Base-by-base conservation (phyloP, 23 red algal species). In the Agarophyton chilense region DNA sequence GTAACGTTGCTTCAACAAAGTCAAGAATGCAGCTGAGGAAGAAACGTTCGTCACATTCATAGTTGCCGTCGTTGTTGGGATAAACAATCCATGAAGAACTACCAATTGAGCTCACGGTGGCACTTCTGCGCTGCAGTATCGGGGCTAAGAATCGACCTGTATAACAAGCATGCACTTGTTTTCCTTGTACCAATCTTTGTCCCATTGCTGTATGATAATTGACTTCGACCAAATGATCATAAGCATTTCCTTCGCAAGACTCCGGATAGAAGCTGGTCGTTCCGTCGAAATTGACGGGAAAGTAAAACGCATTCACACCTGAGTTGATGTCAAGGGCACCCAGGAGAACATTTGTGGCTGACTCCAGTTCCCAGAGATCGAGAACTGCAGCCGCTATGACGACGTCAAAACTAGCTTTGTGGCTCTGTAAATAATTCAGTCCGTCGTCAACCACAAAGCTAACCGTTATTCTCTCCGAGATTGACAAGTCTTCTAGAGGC, bases 211-310 rank as follows among this genome's bases (percentile, higher is more conserved):
- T 21, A 68, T 82, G 78, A 36, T 52, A 82, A 21, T 36, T 63
- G 44, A 56, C 62, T 21, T 84, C 78, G n/a, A 83, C 68, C 4
- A 26, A 26, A 6, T 51, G 35, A 52, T 84, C 89, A 45, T 50
- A 61, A 34, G 16, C 24, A 50, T n/a, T 21, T 53, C 79, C 89
- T 53, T 77, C 89, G 17, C 52, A 74, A 28, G 89, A 84, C 16
- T 60, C 41, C n/a, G 89, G 89, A 35, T 75, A 83, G 39, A 92
- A 83, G 52, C 65, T 78, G 43, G 89, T 92, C 13, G 73, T 78
- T 11, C 89, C 89, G 68, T 92, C 89, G 77, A 92, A 92, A 40
- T 83, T 92, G 50, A 92, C 64, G 6, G 89, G 89, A 25, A 84
- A 83, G 25, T 92, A 92, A 83, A 92, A 78, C 7, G 85, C 85